Evolutionary conservation across 371 early-diverging fungal species (phyloP), one percentile per base, ranked within the genome.

Genomic region (Entomophthora muscae): DNA sequence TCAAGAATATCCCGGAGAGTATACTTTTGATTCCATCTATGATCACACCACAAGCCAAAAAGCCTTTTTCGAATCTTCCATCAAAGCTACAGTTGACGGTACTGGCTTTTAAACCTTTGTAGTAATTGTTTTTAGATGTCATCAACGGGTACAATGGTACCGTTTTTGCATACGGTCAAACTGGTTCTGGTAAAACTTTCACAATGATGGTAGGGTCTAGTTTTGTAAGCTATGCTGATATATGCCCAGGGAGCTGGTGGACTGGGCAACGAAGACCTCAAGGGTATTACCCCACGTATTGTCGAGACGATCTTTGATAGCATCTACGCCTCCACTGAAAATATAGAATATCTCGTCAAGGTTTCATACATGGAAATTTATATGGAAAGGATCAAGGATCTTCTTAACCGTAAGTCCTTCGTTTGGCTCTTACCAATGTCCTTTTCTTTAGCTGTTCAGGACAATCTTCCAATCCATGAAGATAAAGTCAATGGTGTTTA

Each of bases 341-440:
- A 85, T 55, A 82, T 92, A 67, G 91, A 93, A 71, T 92, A 93
- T 72, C 90, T 90, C 23, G 93, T 96, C 65, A 89, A 88, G 70
- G 86, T 90, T 27, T 91, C 91, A n/a, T 95, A 85, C 75, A 90
- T 98, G 89, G 99, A 99, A 80, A 95, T 99, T 67, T 99, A 99
- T 79, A 99, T 99, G 93, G 99, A 99, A 69, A 89, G 86, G 72
- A 90, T 99, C 65, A 82, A 91, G 59, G 98, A 98, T 83, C 76
- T 99, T 71, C 80, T 99, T 63, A 86, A 88, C 72, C 92, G 90
- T 80, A 78, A 76, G 72, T 73, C 70, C 62, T 31, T 32, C 27
- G 64, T 30, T 53, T 63, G 61, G 56, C 60, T 31, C 26, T 21
- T 12, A 23, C 26, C 13, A 13, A 59, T 63, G 31, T 58, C 57